Conservation (phyloP, 768 basidiomycete species). For the Lactarius deliciosus region DNA sequence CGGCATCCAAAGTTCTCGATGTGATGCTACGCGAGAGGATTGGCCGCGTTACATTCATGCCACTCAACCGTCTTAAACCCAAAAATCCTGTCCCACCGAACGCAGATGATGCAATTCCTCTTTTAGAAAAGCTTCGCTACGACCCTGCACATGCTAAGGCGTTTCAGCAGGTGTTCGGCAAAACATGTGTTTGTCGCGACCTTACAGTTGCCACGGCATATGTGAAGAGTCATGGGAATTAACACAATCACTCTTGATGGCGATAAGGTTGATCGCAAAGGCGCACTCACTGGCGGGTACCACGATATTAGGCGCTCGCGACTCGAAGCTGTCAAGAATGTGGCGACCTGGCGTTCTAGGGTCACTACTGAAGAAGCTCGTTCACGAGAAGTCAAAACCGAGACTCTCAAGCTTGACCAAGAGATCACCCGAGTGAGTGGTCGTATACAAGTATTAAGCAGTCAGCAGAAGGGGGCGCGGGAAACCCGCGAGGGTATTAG, state of each 20-base stretch:
- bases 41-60: slow-evolving; percentile 98
- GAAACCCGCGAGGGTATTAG: slow-evolving; percentile 65
- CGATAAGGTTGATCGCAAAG: slow-evolving; percentile 96
- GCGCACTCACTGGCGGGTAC: slow-evolving; percentile 93
- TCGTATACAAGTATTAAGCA: slow-evolving; percentile 63
- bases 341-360: slow-evolving; percentile 73
- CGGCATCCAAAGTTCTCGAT: slow-evolving; percentile 87
- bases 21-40: slow-evolving; percentile 91
- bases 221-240: slow-evolving; percentile 89
- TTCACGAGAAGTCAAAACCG: slow-evolving; percentile 70
- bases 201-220: slow-evolving; percentile 91
- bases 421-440: slow-evolving; percentile 78
- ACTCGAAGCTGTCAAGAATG: slow-evolving; percentile 79
- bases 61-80: slow-evolving; percentile 89
- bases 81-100: slow-evolving; percentile 64
- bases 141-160: slow-evolving; percentile 72
- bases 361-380: slow-evolving; percentile 63
- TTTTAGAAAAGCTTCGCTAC: slow-evolving; percentile 80
- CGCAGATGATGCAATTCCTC: slow-evolving; percentile 75
- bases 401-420: slow-evolving; percentile 75
- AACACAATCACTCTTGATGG: slow-evolving; percentile 98
- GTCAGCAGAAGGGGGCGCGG: slow-evolving; percentile 68
- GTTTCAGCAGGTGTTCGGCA: slow-evolving; percentile 96
- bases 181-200: slow-evolving; percentile 94
- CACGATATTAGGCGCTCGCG: slow-evolving; percentile 89